Evolutionary conservation across 2,329 filamentous ascomycete genomes (phyloP).

Genomic region (Aspergillus sp.): DNA sequence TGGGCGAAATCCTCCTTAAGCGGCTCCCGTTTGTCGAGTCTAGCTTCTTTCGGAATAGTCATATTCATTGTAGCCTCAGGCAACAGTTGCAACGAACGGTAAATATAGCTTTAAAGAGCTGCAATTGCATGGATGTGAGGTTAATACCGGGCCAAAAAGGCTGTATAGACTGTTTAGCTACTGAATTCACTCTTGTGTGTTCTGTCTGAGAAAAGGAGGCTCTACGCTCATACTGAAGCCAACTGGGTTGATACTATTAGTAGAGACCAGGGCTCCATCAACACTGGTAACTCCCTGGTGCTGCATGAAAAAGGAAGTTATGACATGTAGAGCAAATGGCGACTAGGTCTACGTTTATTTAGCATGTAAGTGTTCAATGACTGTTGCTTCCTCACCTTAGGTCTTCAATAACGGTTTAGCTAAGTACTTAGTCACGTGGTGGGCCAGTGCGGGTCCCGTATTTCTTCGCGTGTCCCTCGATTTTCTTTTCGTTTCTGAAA

Average conservation of each 20-base stretch:
- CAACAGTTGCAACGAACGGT: not conserved
- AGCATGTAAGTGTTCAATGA: not conserved
- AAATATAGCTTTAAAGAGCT: not conserved
- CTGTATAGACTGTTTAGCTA: not conserved
- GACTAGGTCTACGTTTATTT: no score
- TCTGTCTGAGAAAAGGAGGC: not conserved
- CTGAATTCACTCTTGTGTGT: not conserved
- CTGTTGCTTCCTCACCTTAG: not conserved
- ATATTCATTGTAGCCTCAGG: not conserved
- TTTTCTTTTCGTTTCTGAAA: constrained; percentile 17
- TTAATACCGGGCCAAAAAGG: no score
- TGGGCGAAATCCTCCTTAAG: constrained; percentile 26
- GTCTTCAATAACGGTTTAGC: not conserved
- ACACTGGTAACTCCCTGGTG: not conserved
- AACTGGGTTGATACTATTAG: not conserved
- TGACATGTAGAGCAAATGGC: no score
- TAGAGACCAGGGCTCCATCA: not conserved
- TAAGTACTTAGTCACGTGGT: constrained; percentile 21
- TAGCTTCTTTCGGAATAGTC: constrained; percentile 27
- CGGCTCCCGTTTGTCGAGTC: constrained; percentile 11
- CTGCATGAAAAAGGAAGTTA: no score
- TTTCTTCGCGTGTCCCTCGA: constrained; percentile 22
- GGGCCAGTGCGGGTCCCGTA: constrained; percentile 19
- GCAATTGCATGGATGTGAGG: not conserved
- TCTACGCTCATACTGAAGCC: not conserved